Conservation (phyloP, 345 rosid species). For the Boechera stricta region DNA sequence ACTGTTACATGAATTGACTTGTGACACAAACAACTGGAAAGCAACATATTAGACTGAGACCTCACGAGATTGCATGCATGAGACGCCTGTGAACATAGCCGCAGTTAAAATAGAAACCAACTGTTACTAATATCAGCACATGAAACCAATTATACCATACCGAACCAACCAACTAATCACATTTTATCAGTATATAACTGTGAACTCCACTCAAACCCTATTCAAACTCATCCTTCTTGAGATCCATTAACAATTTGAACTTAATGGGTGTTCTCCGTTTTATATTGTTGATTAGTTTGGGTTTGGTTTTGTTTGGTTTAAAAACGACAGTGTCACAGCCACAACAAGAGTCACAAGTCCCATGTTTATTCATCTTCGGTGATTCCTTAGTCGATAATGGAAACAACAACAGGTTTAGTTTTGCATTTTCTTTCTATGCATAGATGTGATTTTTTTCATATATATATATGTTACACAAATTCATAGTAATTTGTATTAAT, state of each 20-base stretch:
- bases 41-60: slow-evolving; percentile 28
- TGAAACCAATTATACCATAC: slow-evolving; percentile 42
- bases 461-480: background rate
- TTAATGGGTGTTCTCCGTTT: slow-evolving; percentile 30
- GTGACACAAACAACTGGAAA: slow-evolving; percentile 47
- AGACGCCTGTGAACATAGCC: slow-evolving; percentile 43
- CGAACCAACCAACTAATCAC: slow-evolving; percentile 40
- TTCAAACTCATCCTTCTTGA: slow-evolving; percentile 26
- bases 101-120: slow-evolving; percentile 28
- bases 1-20: slow-evolving; percentile 32
- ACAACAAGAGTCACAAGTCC: slow-evolving; percentile 59
- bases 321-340: slow-evolving; percentile 51
- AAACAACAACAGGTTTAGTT: slow-evolving; percentile 63
- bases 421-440: background rate
- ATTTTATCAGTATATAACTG: slow-evolving; percentile 25
- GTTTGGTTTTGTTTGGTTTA: slow-evolving; percentile 36
- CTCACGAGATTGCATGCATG: slow-evolving; percentile 44
- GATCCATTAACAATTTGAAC: background rate
- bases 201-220: slow-evolving; percentile 20
- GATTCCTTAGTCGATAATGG: slow-evolving; percentile 95
- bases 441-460: background rate
- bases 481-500: slow-evolving; percentile 1
- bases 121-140: slow-evolving; percentile 36
- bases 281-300: slow-evolving; percentile 34
- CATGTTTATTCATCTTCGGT: slow-evolving; percentile 87